Evolutionary conservation across 441 rosid genomes (phyloP).

Genomic region (Gossypium davidsonii): DNA sequence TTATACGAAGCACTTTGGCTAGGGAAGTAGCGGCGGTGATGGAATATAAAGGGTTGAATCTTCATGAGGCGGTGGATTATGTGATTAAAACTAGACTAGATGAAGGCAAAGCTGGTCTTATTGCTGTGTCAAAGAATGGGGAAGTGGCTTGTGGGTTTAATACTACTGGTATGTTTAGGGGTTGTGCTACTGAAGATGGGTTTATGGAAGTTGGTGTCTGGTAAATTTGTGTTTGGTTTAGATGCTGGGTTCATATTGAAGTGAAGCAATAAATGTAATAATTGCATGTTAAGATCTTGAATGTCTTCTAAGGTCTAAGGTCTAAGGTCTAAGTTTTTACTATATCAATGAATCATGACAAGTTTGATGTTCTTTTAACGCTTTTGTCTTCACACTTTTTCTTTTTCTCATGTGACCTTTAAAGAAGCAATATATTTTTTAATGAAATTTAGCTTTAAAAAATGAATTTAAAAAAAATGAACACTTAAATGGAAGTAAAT

Average conservation of each 20-base stretch:
- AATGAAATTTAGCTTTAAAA: neutral
- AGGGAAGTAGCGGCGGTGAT: conserved; percentile 90
- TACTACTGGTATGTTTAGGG: conserved; percentile 59
- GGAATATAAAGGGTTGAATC: conserved; percentile 80
- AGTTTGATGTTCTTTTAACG: neutral
- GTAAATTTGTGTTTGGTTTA: conserved; percentile 20
- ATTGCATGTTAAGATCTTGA: neutral
- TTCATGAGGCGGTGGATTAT: conserved; percentile 71
- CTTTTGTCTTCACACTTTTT: neutral
- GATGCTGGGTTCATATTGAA: neutral
- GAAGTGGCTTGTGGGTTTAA: conserved; percentile 64
- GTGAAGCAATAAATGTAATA: neutral
- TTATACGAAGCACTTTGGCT: conserved; percentile 73
- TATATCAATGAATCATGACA: neutral
- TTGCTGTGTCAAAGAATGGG: conserved; percentile 52
- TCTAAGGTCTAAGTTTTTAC: neutral
- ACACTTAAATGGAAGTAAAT: neutral
- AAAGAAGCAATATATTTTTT: no score
- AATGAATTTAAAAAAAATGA: no score
- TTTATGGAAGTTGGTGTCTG: conserved; percentile 60
- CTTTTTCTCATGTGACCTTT: neutral
- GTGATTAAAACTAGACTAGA: conserved; percentile 69
- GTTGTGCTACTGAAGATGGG: conserved; percentile 57
- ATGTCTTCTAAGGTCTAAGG: neutral
- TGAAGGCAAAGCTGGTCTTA: conserved; percentile 69